These are phyloP conservation scores for Balakata baccata DNA, from an alignment of 345 rosid genomes.

Conservation along the genomic window DNA sequence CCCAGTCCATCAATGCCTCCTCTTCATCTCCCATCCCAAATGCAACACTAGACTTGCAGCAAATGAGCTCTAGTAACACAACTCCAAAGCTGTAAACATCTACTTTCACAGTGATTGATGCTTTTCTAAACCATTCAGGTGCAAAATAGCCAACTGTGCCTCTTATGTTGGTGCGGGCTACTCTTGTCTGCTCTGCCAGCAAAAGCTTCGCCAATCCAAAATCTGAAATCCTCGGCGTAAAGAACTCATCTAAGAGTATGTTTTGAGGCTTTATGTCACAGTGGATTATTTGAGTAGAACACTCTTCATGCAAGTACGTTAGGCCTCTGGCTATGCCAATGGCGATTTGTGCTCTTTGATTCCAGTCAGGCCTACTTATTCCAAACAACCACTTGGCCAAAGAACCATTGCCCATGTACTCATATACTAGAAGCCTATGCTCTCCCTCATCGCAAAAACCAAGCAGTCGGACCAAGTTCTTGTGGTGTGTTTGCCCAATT, in stretches of 20 bases:
- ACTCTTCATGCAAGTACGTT: constrained; percentile 10
- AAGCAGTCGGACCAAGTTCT: constrained; percentile 6
- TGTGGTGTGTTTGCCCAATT: background rate
- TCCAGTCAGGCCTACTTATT: background rate
- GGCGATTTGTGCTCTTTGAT: constrained; percentile 3
- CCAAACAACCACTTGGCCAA: background rate
- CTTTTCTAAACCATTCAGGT: constrained; percentile 15
- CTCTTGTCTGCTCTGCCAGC: background rate
- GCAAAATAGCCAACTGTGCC: constrained; percentile 17
- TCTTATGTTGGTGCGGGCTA: background rate
- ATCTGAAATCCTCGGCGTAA: constrained; percentile 8
- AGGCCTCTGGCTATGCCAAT: constrained; percentile 15
- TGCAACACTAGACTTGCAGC: constrained; percentile 17
- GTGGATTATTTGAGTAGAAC: constrained; percentile 12
- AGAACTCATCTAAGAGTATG: constrained; percentile 10
- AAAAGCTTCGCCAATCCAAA: constrained; percentile 19
- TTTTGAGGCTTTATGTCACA: constrained; percentile 15
- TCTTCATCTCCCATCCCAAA: background rate
- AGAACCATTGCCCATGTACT: constrained; percentile 16
- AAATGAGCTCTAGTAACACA: constrained; percentile 21
- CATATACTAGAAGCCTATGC: constrained; percentile 7
- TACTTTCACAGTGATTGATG: constrained; percentile 10
- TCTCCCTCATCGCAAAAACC: constrained; percentile 10
- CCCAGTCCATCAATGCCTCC: constrained; percentile 12
- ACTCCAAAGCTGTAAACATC: constrained; percentile 30